Evolutionary conservation across 23 red algal species (phyloP), one percentile per base, ranked within the genome.

Genomic region (Gracilaria domingensis): DNA sequence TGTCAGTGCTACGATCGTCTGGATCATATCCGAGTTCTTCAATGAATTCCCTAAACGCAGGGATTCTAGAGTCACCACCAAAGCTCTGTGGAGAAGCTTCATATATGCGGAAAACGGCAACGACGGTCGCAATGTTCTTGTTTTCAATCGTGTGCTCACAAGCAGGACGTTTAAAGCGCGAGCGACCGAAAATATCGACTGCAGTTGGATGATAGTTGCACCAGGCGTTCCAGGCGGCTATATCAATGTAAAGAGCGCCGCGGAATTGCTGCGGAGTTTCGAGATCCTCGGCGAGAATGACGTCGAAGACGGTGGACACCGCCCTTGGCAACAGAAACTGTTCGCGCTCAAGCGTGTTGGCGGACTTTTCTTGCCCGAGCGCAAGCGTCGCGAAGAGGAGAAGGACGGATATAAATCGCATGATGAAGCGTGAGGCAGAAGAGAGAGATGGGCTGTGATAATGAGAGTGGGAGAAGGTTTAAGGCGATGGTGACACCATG

Each of bases 191-290:
- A 39, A 37, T 78, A 21, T 78, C 73, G 37, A 39, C 73, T 4
- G 73, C 73, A 16, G 73, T 78, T 5, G 73, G 73, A 78, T 78
- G 73, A 28, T 78, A 78, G 73, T 49, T 78, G 36, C 73, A 16
- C 73, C 73, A 78, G 0, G 73, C 73, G 18, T 78, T 78, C 73
- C 73, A 78, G 18, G 32, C 39, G 73, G 73, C 73, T 5, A 78
- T 37, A 21, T 78, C 38, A n/a, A 78, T 32, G 73, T 78, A 78
- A 25, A 54, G 38, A 29, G 39, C 25, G 36, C 30, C 73, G 1
- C 73, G 39, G 39, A 78, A 78, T 38, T 78, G 73, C 40, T 38
- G 24, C 34, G 73, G 73, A 0, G 73, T 78, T 39, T 78, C 73
- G 39, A 47, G 73, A 12, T 39, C 23, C 11, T 78, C 73, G 2